phyloP scores from a whole-genome alignment of 148 eudicot species.

The Amaranthus hypochondriacus region DNA sequence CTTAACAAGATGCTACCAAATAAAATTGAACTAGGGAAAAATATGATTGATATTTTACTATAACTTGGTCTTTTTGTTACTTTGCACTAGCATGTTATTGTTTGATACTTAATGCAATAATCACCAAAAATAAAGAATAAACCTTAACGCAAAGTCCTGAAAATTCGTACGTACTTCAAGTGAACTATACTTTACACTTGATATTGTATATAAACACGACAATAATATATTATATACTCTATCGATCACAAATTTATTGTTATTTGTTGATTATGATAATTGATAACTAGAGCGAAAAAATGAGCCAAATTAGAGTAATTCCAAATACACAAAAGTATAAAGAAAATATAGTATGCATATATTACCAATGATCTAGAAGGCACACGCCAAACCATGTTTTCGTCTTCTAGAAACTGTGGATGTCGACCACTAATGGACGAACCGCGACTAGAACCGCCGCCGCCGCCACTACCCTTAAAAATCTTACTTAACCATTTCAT shows the following conservation, averaged over 20 bases:
- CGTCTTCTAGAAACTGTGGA: constrained; percentile 71
- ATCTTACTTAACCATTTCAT: constrained; percentile 89
- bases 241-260: too few relatives aligned
- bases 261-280: too few relatives aligned
- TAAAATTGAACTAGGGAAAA: constrained; percentile 2
- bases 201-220: too few relatives aligned
- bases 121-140: neutral
- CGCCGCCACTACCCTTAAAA: constrained; percentile 45
- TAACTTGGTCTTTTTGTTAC: too few relatives aligned
- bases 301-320: neutral
- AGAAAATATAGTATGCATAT: neutral
- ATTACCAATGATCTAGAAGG: constrained; percentile 75
- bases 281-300: too few relatives aligned
- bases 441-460: constrained; percentile 43
- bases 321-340: neutral
- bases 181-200: too few relatives aligned
- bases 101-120: neutral
- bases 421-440: constrained; percentile 34
- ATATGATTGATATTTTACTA: too few relatives aligned
- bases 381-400: constrained; percentile 60
- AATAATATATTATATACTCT: too few relatives aligned
- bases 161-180: too few relatives aligned
- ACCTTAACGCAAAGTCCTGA: too few relatives aligned
- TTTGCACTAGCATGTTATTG: too few relatives aligned
- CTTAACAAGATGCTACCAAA: neutral